Percentiles rank a stretch among this genome's conserved stretches.
Conservation (phyloP, 2,329 filamentous ascomycete species). For the Sporothrix globosa region DNA sequence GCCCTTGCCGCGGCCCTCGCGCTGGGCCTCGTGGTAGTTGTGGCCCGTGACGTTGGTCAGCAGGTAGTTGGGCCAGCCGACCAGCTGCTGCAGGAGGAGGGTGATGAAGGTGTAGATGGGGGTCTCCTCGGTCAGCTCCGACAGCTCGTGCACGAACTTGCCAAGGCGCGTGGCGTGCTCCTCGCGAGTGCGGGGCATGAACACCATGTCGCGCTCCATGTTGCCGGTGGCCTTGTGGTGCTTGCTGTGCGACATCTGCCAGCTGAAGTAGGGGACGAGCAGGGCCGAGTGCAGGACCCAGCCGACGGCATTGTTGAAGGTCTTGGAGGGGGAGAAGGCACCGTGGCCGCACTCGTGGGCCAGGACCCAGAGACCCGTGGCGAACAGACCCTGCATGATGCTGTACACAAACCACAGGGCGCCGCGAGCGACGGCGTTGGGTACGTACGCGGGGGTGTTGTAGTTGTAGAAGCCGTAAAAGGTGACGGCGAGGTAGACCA, state of each 20-base stretch:
- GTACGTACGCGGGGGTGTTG: slow-evolving; percentile 81
- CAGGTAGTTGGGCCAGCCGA: slow-evolving; percentile 93
- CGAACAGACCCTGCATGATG: slow-evolving; percentile 87
- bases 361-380: slow-evolving; percentile 91
- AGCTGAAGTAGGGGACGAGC: slow-evolving; percentile 94
- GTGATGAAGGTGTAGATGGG: slow-evolving; percentile 77
- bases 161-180: slow-evolving; percentile 76
- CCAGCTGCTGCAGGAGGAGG: slow-evolving; percentile 81
- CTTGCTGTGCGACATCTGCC: slow-evolving; percentile 99
- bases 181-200: slow-evolving; percentile 89
- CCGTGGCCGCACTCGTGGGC: slow-evolving; percentile 98
- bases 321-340: slow-evolving; percentile 90
- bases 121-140: slow-evolving; percentile 92
- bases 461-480: slow-evolving; percentile 90
- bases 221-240: slow-evolving; percentile 99
- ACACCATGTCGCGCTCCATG: slow-evolving; percentile 98
- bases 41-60: slow-evolving; percentile 92
- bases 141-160: slow-evolving; percentile 75
- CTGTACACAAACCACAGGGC: slow-evolving; percentile 69
- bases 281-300: slow-evolving; percentile 88
- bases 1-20: slow-evolving; percentile 89
- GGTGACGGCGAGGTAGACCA: slow-evolving; percentile 70
- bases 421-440: slow-evolving; percentile 67
- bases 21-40: slow-evolving; percentile 88
- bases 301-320: slow-evolving; percentile 87